Percentiles rank a stretch among this genome's conserved stretches.
Evolutionary conservation across 192 early-diverging fungal genomes (phyloP).

Genomic region (Backusella australiensis): DNA sequence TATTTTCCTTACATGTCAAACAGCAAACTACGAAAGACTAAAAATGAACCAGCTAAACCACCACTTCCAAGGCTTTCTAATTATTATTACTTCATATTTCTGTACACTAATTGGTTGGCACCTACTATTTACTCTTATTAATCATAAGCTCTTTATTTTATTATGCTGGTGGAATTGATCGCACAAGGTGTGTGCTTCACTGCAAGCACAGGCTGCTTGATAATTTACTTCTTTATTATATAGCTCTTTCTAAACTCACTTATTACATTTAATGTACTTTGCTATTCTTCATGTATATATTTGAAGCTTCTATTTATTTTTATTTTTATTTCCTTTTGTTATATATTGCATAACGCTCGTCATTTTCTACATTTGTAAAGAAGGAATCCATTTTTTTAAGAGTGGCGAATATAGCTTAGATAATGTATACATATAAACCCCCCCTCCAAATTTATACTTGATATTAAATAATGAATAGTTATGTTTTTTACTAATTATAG

Average conservation of each 20-base stretch:
- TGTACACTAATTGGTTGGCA: background rate
- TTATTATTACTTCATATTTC: background rate
- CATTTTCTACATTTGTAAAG: background rate
- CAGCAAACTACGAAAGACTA: background rate
- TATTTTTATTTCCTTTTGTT: background rate
- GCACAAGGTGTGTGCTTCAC: background rate
- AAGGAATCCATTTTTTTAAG: background rate
- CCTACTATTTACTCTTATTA: background rate
- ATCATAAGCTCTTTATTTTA: background rate
- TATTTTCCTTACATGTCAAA: background rate
- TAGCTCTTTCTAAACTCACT: background rate
- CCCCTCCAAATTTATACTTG: too few species aligned
- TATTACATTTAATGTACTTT: background rate
- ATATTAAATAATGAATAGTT: background rate
- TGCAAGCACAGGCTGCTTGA: slow-evolving; percentile 1
- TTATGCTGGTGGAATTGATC: background rate
- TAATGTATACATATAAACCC: background rate
- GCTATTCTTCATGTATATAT: background rate
- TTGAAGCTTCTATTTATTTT: background rate
- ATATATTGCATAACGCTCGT: background rate
- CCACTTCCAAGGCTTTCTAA: background rate
- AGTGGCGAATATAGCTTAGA: background rate
- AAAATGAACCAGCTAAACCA: background rate
- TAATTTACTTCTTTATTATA: slow-evolving; percentile 3
- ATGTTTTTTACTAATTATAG: background rate